A percentile compares a stretch with the other conserved stretches of the same genome.
These are phyloP conservation scores for Ramichloridium luteum DNA, from an alignment of 2,329 filamentous ascomycete genomes.

Conservation along the genomic window DNA sequence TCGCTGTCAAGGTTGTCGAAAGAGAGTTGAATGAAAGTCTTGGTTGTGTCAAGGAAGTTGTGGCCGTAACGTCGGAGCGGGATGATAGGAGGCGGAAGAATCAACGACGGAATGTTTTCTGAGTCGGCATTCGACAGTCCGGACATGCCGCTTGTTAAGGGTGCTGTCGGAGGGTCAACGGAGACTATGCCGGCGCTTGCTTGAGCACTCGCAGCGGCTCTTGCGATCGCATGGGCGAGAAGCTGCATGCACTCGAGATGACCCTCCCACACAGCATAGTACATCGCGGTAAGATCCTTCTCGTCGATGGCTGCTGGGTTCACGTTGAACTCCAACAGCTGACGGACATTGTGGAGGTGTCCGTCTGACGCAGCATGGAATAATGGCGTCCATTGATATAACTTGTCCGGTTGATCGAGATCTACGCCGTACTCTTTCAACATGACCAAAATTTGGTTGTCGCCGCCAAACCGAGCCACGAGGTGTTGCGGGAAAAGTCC, in stretches of 20 bases:
- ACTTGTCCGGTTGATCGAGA: slow-evolving; percentile 82
- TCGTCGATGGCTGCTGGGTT: slow-evolving; percentile 75
- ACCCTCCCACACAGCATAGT: slow-evolving; percentile 97
- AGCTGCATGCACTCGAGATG: slow-evolving; percentile 89
- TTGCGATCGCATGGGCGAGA: slow-evolving; percentile 45
- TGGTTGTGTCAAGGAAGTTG: slow-evolving; percentile 87
- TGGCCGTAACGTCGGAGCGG: slow-evolving; percentile 89
- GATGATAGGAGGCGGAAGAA: slow-evolving; percentile 89
- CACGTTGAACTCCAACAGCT: slow-evolving; percentile 65
- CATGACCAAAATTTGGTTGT: slow-evolving; percentile 64
- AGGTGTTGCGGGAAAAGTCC: slow-evolving; percentile 95
- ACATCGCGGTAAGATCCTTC: slow-evolving; percentile 87
- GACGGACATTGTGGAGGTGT: slow-evolving; percentile 76
- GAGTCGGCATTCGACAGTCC: slow-evolving; percentile 39
- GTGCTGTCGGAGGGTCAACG: slow-evolving; percentile 31
- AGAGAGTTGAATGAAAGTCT: slow-evolving; percentile 85
- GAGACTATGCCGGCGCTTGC: neutral
- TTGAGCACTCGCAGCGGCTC: slow-evolving; percentile 4
- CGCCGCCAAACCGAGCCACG: slow-evolving; percentile 78
- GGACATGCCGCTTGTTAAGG: slow-evolving; percentile 38
- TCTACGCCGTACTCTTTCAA: slow-evolving; percentile 79
- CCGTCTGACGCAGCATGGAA: slow-evolving; percentile 96
- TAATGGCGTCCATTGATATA: slow-evolving; percentile 94
- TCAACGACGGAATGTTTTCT: slow-evolving; percentile 83
- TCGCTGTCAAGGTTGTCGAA: slow-evolving; percentile 65